A percentile compares a stretch with the other conserved stretches of the same genome.
These are phyloP conservation scores for Pisolithus marmoratus DNA, from an alignment of 768 basidiomycete species.

Conservation along the genomic window DNA sequence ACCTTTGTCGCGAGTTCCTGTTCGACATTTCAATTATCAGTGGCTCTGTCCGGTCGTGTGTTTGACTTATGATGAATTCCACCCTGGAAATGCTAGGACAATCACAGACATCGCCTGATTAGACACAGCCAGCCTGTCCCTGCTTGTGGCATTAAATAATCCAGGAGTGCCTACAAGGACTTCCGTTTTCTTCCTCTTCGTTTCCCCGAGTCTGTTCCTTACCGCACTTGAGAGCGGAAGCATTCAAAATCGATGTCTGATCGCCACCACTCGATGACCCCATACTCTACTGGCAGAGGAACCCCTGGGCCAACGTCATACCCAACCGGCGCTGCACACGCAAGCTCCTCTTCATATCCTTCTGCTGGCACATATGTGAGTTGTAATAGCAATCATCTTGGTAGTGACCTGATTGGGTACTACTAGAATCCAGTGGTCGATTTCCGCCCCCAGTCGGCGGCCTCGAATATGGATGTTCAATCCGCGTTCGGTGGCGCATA, in stretches of 20 bases:
- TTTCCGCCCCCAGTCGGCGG: slow-evolving; percentile 27
- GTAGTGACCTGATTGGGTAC: slow-evolving; percentile 6
- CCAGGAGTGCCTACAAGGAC: slow-evolving; percentile 4
- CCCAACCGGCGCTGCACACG: slow-evolving; percentile 34
- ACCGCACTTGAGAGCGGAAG: slow-evolving; percentile 13
- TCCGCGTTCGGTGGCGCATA: slow-evolving; percentile 53
- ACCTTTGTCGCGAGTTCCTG: slow-evolving; percentile 10
- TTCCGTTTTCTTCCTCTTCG: slow-evolving; percentile 29
- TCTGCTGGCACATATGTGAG: slow-evolving; percentile 31
- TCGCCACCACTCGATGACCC: slow-evolving; percentile 12
- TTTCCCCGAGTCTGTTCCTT: slow-evolving; percentile 9
- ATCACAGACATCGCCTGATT: slow-evolving; percentile 16
- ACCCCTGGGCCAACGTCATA: slow-evolving; percentile 23
- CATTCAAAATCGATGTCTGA: slow-evolving; percentile 27
- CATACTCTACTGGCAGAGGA: slow-evolving; percentile 17
- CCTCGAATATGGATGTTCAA: slow-evolving; percentile 39
- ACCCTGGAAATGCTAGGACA: slow-evolving; percentile 7
- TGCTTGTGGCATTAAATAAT: slow-evolving; percentile 37
- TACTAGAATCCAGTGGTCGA: slow-evolving; percentile 20
- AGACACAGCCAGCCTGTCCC: slow-evolving; percentile 42
- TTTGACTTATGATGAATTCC: slow-evolving; percentile 12
- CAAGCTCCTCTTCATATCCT: slow-evolving; percentile 26
- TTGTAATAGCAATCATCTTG: slow-evolving; percentile 20
- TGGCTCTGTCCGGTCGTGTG: slow-evolving; percentile 11
- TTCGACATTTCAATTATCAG: slow-evolving; percentile 15